Conservation (phyloP, 139 green algal genomes). For the Ettlia oleoabundans region DNA sequence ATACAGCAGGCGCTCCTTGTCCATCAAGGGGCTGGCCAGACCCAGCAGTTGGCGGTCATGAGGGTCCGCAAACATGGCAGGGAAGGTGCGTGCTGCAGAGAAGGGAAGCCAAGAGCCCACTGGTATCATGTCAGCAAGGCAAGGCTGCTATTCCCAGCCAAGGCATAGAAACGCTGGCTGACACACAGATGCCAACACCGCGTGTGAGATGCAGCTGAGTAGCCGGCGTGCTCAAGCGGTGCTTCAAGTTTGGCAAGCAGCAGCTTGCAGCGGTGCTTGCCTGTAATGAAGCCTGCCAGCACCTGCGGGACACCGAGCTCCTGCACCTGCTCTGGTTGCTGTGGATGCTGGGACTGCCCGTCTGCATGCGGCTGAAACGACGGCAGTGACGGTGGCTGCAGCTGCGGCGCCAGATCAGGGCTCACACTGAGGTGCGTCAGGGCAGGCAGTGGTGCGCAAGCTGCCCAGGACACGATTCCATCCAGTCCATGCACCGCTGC, state of each 20-base stretch:
- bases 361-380: neutral
- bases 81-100: slow-evolving; percentile 20
- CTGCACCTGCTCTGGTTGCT: too few species aligned
- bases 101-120: neutral
- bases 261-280: neutral
- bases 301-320: neutral
- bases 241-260: too few species aligned
- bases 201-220: neutral
- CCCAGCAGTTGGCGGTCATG: slow-evolving; percentile 25
- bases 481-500: neutral
- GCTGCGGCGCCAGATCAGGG: neutral
- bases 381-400: neutral
- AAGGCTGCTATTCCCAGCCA: too few species aligned
- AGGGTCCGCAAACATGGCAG: slow-evolving; percentile 4
- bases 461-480: neutral
- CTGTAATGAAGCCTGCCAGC: slow-evolving; percentile 35
- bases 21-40: neutral
- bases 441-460: neutral
- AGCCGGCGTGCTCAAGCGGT: too few species aligned
- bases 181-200: too few species aligned
- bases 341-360: too few species aligned
- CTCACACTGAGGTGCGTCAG: neutral
- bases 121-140: too few species aligned
- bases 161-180: too few species aligned
- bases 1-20: slow-evolving; percentile 21